Percentiles rank a stretch among this genome's conserved stretches.
Conservation (phyloP, 75 land plant species). For the Selaginella moellendorffii region DNA sequence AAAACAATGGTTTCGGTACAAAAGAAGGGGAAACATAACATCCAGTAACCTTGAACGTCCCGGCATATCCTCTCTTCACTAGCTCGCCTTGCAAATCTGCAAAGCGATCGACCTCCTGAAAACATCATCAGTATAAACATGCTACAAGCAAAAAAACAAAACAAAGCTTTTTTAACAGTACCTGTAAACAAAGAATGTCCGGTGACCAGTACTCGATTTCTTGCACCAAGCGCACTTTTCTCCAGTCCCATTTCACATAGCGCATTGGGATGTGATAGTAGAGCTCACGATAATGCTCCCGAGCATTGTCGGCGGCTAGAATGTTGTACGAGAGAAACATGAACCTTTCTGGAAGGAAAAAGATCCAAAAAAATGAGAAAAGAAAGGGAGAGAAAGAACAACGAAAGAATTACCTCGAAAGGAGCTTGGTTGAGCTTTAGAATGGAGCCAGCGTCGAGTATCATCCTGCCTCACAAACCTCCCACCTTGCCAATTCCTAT, state of each 20-base stretch:
- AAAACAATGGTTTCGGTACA: background rate
- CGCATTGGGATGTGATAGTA: conserved; percentile 64
- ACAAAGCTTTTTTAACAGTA: conserved; percentile 4
- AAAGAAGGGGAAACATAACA: background rate
- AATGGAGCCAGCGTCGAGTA: background rate
- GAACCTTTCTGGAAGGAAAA: conserved; percentile 49
- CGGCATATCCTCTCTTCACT: conserved; percentile 43
- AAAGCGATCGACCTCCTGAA: conserved; percentile 89
- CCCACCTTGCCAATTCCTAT: background rate
- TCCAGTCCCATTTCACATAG: conserved; percentile 66
- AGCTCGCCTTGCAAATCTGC: conserved; percentile 48
- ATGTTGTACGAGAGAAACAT: conserved; percentile 73
- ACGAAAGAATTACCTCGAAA: background rate
- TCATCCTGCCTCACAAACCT: no score
- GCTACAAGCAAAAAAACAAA: background rate
- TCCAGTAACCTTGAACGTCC: conserved; percentile 56
- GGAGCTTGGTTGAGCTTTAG: background rate
- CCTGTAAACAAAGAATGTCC: conserved; percentile 95
- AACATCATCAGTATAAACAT: conserved; percentile 1
- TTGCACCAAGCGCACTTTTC: conserved; percentile 45
- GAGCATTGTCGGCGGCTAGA: conserved; percentile 74
- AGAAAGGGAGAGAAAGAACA: background rate
- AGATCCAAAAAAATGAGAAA: background rate
- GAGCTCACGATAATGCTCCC: conserved; percentile 39
- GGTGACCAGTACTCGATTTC: conserved; percentile 89